Evolutionary conservation across 257 asterid species (phyloP), one percentile per base, ranked within the genome.

Genomic region (Ilex aquifolium): DNA sequence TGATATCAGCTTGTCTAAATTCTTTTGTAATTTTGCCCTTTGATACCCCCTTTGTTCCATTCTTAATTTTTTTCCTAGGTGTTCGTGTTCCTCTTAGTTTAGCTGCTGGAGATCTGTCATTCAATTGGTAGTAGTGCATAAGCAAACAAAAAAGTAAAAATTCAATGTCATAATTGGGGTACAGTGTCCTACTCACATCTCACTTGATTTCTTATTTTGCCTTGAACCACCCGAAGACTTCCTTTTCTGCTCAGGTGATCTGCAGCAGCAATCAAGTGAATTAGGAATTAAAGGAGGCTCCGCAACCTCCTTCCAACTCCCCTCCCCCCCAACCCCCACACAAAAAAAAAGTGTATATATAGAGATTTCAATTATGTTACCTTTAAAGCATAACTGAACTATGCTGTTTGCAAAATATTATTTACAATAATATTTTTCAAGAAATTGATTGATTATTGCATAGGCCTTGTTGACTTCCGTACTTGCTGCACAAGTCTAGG

Each of bases 81-180:
- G 95, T 93, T 74, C 96, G 81, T 79, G 79, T 93, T 60, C 87
- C 81, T 79, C 83, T 85, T 54, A 78, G 79, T 82, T 80, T 82
- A 66, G 95, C 77, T 65, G 83, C 62, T 39, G 83, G 76, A 55
- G 91, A 75, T 72, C 97, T 90, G 84, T 70, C 61, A 73, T 65
- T 57, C 78, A 77, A 67, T 69, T 57, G 66, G 7, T 61, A 68
- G 54, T 27, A 63, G 62, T 74, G 64, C 48, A 32, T 65, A 39
- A 74, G 53, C 49, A 60, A 52, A 65, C 11, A 56, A 49, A 64
- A 17, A 60, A 36, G 71, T 8, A 73, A 31, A 59, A 13, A 14
- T 66, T 61, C 58, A 60, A 50, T 66, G 31, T 32, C 59, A 49
- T 4, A 59, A 65, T 48, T n/a, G 69, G 52, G 69, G 27, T 59